phyloP scores from a whole-genome alignment of 306 rosid genomes.

The Phaseolus lunatus region DNA sequence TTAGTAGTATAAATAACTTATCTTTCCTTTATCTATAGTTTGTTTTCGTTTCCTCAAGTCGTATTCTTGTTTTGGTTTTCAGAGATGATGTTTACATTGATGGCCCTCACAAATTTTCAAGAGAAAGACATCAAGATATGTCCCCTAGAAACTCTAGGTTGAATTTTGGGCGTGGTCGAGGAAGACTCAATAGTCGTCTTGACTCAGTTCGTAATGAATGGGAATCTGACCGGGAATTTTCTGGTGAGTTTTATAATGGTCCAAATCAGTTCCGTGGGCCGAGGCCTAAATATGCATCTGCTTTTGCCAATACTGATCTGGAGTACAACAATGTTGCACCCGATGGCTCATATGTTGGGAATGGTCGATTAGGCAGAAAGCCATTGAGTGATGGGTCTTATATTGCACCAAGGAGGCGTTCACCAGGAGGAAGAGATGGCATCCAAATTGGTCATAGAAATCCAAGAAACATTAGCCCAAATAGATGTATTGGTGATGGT shows the following conservation, averaged over 20 bases:
- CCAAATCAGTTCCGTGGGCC: conserved; percentile 67
- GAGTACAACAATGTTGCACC: conserved; percentile 67
- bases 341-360: conserved; percentile 62
- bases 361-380: conserved; percentile 76
- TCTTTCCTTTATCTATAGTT: background rate
- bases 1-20: background rate
- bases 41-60: conserved; percentile 25
- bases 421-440: conserved; percentile 70
- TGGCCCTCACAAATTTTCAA: conserved; percentile 60
- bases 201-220: conserved; percentile 62
- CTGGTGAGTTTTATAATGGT: conserved; percentile 68
- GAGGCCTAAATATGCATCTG: conserved; percentile 70
- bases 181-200: conserved; percentile 55
- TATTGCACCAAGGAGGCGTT: conserved; percentile 73
- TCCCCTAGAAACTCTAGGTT: conserved; percentile 69
- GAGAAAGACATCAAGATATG: conserved; percentile 75
- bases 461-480: conserved; percentile 68
- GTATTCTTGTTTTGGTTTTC: conserved; percentile 49
- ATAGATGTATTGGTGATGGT: conserved; percentile 68
- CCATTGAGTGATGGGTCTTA: conserved; percentile 64
- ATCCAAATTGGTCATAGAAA: conserved; percentile 68
- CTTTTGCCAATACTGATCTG: conserved; percentile 56
- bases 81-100: conserved; percentile 75
- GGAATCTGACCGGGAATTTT: conserved; percentile 67
- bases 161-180: conserved; percentile 77